phyloP scores from a whole-genome alignment of 139 green algal genomes.

The Volvox africanus region DNA sequence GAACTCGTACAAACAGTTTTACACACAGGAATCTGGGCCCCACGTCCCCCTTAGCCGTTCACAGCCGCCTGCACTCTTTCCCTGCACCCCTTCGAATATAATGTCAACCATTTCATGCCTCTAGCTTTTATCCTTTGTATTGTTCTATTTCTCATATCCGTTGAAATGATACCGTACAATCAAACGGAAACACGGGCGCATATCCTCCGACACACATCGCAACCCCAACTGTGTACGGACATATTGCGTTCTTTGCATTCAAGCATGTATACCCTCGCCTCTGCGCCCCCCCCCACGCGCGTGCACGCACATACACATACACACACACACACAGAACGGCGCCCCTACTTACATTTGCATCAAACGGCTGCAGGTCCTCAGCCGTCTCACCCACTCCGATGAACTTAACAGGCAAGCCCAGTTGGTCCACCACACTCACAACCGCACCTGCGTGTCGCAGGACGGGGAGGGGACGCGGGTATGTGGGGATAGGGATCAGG shows the following conservation, averaged over 20 bases:
- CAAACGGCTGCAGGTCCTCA: constrained; percentile 96
- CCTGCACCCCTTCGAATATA: no score
- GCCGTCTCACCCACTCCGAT: constrained; percentile 96
- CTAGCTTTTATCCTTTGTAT: no score
- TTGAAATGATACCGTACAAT: not conserved
- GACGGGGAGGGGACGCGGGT: no score
- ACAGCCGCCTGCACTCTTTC: no score
- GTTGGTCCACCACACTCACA: constrained; percentile 93
- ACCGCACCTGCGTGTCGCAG: constrained; percentile 54
- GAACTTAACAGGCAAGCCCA: constrained; percentile 97
- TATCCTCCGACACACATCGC: not conserved
- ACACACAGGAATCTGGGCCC: no score
- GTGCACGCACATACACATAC: not conserved
- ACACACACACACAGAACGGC: not conserved
- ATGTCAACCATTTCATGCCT: no score
- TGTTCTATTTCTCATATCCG: no score
- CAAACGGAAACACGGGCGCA: not conserved
- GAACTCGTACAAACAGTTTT: no score
- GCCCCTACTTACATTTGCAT: constrained; percentile 63
- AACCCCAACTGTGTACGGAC: not conserved
- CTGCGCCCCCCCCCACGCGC: not conserved
- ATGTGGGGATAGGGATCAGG: no score
- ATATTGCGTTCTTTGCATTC: no score
- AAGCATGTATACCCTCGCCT: not conserved
- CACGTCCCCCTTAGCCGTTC: no score